Conservation (phyloP, 768 basidiomycete species). For the Phaffia tasmanica region DNA sequence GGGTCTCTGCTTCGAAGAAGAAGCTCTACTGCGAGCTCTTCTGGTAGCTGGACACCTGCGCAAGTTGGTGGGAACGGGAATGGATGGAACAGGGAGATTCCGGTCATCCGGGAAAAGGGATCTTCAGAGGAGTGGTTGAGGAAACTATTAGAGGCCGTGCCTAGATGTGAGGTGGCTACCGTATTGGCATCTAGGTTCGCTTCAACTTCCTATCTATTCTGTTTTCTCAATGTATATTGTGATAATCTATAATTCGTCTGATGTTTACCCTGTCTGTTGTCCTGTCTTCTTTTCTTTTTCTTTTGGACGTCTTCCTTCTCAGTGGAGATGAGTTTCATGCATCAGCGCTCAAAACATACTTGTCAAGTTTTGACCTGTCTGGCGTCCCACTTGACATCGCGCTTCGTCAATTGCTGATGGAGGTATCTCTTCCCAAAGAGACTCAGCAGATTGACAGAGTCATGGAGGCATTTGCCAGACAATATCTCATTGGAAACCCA, state of each 20-base stretch:
- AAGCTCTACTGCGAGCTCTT: slow-evolving; percentile 12
- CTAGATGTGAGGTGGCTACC: slow-evolving; percentile 65
- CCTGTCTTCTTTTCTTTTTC: not conserved
- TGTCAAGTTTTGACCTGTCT: slow-evolving; percentile 64
- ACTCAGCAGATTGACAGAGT: slow-evolving; percentile 98
- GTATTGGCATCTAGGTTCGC: slow-evolving; percentile 67
- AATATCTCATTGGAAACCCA: slow-evolving; percentile 74
- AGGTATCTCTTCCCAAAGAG: slow-evolving; percentile 80
- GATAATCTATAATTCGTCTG: not conserved
- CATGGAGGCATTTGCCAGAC: slow-evolving; percentile 82
- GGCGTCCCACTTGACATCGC: slow-evolving; percentile 82
- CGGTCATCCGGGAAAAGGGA: slow-evolving; percentile 44
- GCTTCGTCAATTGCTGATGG: slow-evolving; percentile 76
- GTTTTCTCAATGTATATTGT: not conserved
- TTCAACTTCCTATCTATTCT: slow-evolving; percentile 11
- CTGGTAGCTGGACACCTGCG: not conserved
- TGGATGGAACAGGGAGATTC: slow-evolving; percentile 18
- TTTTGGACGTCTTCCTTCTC: slow-evolving; percentile 9
- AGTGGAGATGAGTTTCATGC: slow-evolving; percentile 64
- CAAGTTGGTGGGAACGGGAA: slow-evolving; percentile 4
- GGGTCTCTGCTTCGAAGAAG: slow-evolving; percentile 10
- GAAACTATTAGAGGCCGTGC: slow-evolving; percentile 54
- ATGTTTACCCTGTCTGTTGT: not conserved
- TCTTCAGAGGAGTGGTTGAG: slow-evolving; percentile 58
- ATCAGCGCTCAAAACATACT: slow-evolving; percentile 57